Base-by-base conservation (phyloP, 495 filamentous ascomycete genomes). In the Aspergillus egyptiacus region DNA sequence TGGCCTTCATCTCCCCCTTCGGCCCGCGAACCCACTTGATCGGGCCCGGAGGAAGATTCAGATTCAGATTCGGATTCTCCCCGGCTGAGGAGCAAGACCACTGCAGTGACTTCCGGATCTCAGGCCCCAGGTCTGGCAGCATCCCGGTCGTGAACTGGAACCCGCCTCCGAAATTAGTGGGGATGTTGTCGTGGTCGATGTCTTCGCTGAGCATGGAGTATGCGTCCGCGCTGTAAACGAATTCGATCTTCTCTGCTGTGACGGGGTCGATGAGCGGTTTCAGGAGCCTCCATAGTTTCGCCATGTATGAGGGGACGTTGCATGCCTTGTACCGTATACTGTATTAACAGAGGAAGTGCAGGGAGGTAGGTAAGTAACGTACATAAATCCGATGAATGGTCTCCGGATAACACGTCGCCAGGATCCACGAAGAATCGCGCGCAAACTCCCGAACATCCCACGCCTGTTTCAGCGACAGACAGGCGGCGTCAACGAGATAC, bases 331-430 rank as follows among this genome's bases (percentile, higher is more conserved):
- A n/a, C n/a, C n/a, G n/a, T n/a, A n/a, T n/a, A n/a, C 64, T 67
- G 19, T 3, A 39, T 6, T 11, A 19, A 35, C 6, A 33, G 28
- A 6, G 28, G 9, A 1, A 19, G 22, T 19, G 1, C 17, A 7
- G 18, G 5, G 13, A 18, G 23, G 24, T 2, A 37, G 5, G 6
- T 7, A 6, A 23, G 30, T 11, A 13, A 56, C 63, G 17, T 34
- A 68, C 65, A 55, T 56, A 63, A 27, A 65, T 47, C 15, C 41
- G 34, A 25, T 59, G 31, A 19, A 68, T 60, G 1, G 55, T 65
- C 19, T 68, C 61, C 0, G 65, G 63, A 46, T 62, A 68, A 35
- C 63, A 66, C 5, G 63, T 66, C 22, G 61, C 46, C 13, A 66
- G 34, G 1, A 66, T 20, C 55, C 53, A 55, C 32, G 57, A 66